A percentile compares a stretch with the other conserved stretches of the same genome.
Conservation (phyloP, 768 basidiomycete species). For the Mycena rebaudengoi region DNA sequence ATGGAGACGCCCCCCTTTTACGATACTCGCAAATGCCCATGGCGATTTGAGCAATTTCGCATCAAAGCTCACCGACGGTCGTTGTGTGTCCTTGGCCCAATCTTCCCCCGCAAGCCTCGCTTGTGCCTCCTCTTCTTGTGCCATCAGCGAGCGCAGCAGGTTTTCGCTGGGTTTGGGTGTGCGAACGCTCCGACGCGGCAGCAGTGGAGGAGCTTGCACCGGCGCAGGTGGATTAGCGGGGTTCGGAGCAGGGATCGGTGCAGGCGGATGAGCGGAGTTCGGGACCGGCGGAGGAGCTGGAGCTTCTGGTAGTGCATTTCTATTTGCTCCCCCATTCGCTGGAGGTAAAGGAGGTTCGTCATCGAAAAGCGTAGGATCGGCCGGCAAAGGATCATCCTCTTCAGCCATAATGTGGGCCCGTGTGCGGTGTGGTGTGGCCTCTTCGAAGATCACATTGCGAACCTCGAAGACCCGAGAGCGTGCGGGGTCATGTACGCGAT, state of each 20-base stretch:
- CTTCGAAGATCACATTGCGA: conserved; percentile 20
- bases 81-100: not conserved
- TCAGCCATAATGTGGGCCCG: no score
- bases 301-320: no score
- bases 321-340: no score
- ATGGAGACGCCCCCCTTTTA: no score
- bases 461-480: conserved; percentile 8
- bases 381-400: not conserved
- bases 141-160: not conserved
- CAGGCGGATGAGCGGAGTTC: no score
- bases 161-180: not conserved
- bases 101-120: not conserved
- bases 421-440: not conserved
- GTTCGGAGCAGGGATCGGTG: no score
- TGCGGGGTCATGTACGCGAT: conserved; percentile 11
- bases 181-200: not conserved
- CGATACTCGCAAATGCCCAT: conserved; percentile 2
- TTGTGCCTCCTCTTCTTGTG: not conserved
- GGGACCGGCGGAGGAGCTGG: no score
- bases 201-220: not conserved
- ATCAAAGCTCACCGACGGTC: not conserved
- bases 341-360: no score
- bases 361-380: not conserved
- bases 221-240: not conserved
- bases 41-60: not conserved